A percentile compares a stretch with the other conserved stretches of the same genome.
Evolutionary conservation across 2,329 filamentous ascomycete species (phyloP).

Genomic region (Alternaria hordeiaustralica): DNA sequence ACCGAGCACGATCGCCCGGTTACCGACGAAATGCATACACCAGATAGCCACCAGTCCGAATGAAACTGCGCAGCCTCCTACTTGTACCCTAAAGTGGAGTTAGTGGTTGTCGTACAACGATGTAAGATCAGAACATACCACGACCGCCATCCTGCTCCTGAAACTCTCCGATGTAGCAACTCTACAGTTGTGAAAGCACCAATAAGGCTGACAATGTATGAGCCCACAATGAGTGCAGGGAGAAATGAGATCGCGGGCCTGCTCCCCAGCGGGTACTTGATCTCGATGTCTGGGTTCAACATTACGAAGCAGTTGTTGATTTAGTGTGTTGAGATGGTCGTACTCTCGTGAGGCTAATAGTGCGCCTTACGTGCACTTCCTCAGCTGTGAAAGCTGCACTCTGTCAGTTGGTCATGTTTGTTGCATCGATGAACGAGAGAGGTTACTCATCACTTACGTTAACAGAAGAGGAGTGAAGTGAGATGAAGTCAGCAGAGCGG

Average conservation of each 20-base stretch:
- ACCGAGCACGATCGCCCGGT: slow-evolving; percentile 76
- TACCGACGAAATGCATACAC: slow-evolving; percentile 80
- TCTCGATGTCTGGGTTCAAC: slow-evolving; percentile 21
- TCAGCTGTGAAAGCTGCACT: neutral
- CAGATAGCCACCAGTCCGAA: slow-evolving; percentile 59
- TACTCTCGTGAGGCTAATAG: neutral
- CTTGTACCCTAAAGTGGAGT: slow-evolving; percentile 48
- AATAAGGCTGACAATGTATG: slow-evolving; percentile 72
- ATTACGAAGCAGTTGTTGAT: neutral
- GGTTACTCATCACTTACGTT: neutral
- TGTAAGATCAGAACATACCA: slow-evolving; percentile 36
- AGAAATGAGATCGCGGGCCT: slow-evolving; percentile 51
- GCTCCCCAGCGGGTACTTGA: slow-evolving; percentile 43
- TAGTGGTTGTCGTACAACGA: slow-evolving; percentile 16
- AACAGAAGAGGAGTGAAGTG: neutral
- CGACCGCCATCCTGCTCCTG: slow-evolving; percentile 53
- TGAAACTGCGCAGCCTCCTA: slow-evolving; percentile 50
- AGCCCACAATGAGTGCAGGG: slow-evolving; percentile 55
- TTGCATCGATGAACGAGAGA: neutral
- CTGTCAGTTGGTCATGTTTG: neutral
- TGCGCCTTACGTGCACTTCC: neutral
- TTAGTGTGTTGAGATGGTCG: neutral
- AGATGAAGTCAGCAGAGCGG: neutral
- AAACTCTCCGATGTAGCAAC: slow-evolving; percentile 77
- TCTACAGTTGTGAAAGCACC: slow-evolving; percentile 83